A percentile compares a stretch with the other conserved stretches of the same genome.
phyloP scores from a whole-genome alignment of 169 alveolate genomes.

The Cryptosporidium parvum region DNA sequence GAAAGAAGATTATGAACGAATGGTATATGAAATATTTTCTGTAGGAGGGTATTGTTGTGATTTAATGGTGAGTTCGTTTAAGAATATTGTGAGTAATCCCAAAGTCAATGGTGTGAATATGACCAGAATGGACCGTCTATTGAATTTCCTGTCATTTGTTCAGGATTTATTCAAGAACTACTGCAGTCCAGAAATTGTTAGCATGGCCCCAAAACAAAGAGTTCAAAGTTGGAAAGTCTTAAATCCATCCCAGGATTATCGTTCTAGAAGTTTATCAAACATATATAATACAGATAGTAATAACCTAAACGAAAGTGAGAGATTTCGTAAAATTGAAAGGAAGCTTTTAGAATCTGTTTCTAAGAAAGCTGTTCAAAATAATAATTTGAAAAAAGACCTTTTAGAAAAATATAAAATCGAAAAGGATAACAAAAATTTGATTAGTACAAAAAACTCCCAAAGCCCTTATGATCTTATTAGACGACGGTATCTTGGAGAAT shows the following conservation, averaged over 20 bases:
- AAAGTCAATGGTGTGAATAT: slow-evolving; percentile 15
- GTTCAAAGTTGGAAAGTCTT: background rate
- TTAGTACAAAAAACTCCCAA: background rate
- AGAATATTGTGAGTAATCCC: slow-evolving; percentile 6
- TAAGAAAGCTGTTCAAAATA: background rate
- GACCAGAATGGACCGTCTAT: slow-evolving; percentile 70
- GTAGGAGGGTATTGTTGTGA: slow-evolving; percentile 37
- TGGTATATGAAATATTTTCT: slow-evolving; percentile 27
- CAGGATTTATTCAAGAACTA: slow-evolving; percentile 45
- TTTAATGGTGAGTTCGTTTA: slow-evolving; percentile 54
- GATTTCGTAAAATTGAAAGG: background rate
- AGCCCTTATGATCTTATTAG: background rate
- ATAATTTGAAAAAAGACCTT: background rate
- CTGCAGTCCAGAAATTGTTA: slow-evolving; percentile 36
- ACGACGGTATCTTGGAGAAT: background rate
- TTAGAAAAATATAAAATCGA: background rate
- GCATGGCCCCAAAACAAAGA: background rate
- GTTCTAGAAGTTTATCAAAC: background rate
- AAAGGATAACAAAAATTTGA: background rate
- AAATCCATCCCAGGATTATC: background rate
- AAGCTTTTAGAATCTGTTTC: background rate
- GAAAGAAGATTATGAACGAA: slow-evolving; percentile 15
- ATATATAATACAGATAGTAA: background rate
- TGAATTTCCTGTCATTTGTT: slow-evolving; percentile 42
- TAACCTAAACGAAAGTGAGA: background rate